phyloP scores from a whole-genome alignment of 768 basidiomycete species.

The Rickenella mellea region DNA sequence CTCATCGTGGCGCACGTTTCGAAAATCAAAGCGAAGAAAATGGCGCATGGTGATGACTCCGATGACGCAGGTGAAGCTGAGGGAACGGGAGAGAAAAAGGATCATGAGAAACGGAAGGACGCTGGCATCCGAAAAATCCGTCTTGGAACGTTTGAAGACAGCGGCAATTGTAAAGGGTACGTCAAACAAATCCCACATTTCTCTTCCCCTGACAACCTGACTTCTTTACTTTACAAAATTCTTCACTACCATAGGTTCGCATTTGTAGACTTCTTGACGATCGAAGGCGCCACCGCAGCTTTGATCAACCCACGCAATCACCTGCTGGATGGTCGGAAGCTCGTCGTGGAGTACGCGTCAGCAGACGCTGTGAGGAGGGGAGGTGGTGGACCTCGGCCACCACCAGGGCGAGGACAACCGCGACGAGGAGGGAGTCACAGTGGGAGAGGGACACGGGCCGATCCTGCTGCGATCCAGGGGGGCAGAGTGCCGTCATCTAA shows the following conservation, averaged over 20 bases:
- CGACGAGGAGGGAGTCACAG: conserved; percentile 1
- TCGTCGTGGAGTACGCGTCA: conserved; percentile 86
- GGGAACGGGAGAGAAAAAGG: conserved; percentile 15
- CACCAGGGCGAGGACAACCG: conserved; percentile 8
- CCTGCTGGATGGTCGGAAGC: conserved; percentile 69
- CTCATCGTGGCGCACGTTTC: conserved; percentile 62
- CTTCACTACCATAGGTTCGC: conserved; percentile 80
- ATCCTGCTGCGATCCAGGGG: not conserved
- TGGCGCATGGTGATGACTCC: conserved; percentile 22
- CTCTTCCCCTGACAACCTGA: not conserved
- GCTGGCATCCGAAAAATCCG: conserved; percentile 59
- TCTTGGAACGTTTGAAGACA: conserved; percentile 95
- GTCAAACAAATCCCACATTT: conserved; percentile 12
- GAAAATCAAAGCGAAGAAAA: conserved; percentile 13
- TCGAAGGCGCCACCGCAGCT: conserved; percentile 70
- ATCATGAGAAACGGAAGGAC: conserved; percentile 40
- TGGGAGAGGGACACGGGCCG: conserved; percentile 1
- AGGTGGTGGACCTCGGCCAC: conserved; percentile 20
- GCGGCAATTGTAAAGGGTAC: conserved; percentile 91
- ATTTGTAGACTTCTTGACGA: conserved; percentile 82
- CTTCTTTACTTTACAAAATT: not conserved
- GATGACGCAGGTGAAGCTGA: conserved; percentile 20
- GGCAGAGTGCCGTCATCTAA: not conserved
- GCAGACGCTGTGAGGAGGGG: conserved; percentile 82
- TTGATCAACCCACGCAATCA: conserved; percentile 83